Evolutionary conservation across 192 early-diverging fungal genomes (phyloP).

Genomic region (Rhizoclosmatium sp.): DNA sequence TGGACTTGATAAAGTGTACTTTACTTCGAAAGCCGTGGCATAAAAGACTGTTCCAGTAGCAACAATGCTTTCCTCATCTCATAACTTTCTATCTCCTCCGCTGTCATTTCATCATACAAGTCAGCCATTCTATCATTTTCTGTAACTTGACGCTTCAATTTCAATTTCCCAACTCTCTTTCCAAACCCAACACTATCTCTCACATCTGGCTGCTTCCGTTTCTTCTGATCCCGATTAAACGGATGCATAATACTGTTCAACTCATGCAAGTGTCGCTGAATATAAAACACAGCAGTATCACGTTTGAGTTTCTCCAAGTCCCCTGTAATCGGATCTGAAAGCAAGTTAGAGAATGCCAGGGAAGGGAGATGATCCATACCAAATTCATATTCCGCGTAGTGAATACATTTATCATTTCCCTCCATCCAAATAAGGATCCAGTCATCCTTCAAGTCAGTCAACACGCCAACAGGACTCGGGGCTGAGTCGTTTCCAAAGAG

Average conservation of each 20-base stretch:
- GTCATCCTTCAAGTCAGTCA: background rate
- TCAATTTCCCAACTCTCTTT: background rate
- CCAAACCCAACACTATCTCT: background rate
- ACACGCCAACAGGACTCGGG: background rate
- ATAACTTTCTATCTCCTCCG: background rate
- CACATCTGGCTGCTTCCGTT: background rate
- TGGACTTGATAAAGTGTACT: too few species aligned
- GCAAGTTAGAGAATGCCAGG: too few species aligned
- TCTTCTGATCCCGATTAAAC: background rate
- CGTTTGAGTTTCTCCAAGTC: too few species aligned
- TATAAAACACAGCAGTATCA: background rate
- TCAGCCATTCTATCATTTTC: background rate
- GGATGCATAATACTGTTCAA: background rate
- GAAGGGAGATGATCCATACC: background rate
- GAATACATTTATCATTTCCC: background rate
- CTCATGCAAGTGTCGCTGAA: background rate
- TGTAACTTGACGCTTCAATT: background rate
- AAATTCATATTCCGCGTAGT: background rate
- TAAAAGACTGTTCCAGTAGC: background rate
- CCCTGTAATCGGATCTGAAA: too few species aligned
- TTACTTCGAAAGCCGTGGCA: too few species aligned
- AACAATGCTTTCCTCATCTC: background rate
- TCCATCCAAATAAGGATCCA: background rate
- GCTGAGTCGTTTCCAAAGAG: background rate
- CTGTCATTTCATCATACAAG: background rate